Evolutionary conservation across 2,329 filamentous ascomycete genomes (phyloP).

Genomic region (Verticillium nubilum): DNA sequence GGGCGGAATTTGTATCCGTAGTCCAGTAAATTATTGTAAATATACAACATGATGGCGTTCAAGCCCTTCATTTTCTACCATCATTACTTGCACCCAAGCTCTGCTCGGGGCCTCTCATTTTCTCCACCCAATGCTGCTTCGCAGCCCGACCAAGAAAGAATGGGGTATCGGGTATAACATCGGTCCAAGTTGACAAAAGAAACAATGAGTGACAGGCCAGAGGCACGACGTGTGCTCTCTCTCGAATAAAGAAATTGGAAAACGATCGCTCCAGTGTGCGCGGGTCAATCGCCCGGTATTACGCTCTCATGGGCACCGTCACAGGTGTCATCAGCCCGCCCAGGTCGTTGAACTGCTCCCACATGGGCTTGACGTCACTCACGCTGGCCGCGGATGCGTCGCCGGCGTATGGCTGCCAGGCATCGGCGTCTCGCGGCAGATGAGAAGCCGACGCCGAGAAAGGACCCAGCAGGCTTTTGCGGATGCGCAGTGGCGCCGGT

Average conservation of each 20-base stretch:
- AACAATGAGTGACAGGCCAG: background rate
- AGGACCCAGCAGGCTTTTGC: slow-evolving; percentile 6
- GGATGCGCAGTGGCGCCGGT: slow-evolving; percentile 14
- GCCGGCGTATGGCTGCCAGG: slow-evolving; percentile 17
- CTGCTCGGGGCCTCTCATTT: background rate
- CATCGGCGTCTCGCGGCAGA: background rate
- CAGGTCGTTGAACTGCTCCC: slow-evolving; percentile 41
- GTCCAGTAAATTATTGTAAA: background rate
- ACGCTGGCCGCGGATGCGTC: slow-evolving; percentile 32
- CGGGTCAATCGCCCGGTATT: background rate
- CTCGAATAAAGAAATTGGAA: background rate
- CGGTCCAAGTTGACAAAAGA: background rate
- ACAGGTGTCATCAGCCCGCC: slow-evolving; percentile 31
- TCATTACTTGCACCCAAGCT: background rate
- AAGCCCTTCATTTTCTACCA: background rate
- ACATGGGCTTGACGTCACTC: slow-evolving; percentile 28
- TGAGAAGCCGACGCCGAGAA: background rate
- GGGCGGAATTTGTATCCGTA: no score
- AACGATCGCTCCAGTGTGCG: background rate
- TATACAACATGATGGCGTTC: background rate
- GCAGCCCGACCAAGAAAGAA: background rate
- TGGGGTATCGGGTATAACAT: background rate
- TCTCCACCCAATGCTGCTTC: background rate
- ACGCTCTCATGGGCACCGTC: background rate
- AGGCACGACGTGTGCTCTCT: background rate